Evolutionary conservation across 768 basidiomycete genomes (phyloP).

Genomic region (Tricholoma furcatifolium): DNA sequence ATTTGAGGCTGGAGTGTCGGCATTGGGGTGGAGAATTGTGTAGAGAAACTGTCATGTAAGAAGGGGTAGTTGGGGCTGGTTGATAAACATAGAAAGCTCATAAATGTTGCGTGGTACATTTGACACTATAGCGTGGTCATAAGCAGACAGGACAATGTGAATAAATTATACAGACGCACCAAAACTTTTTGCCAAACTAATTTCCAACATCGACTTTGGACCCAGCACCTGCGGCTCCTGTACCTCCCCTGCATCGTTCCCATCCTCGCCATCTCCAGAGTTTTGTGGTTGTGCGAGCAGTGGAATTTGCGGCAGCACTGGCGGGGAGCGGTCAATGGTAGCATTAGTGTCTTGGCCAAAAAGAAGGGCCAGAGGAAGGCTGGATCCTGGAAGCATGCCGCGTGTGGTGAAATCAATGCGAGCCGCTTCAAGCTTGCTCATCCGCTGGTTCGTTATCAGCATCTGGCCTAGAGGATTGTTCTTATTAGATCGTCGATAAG

Average conservation of each 20-base stretch:
- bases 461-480: conserved; percentile 18
- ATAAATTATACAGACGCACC: conserved; percentile 13
- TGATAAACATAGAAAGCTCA: conserved; percentile 12
- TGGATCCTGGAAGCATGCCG: neutral
- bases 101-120: conserved; percentile 3
- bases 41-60: conserved; percentile 26
- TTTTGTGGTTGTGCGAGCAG: no score
- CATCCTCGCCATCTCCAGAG: no score
- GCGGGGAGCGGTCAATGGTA: neutral
- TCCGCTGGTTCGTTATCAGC: conserved; percentile 6
- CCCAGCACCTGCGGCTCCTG: no score
- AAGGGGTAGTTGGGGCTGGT: conserved; percentile 18
- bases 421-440: conserved; percentile 14
- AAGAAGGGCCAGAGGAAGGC: neutral
- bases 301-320: neutral
- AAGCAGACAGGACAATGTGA: neutral
- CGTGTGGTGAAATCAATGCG: neutral
- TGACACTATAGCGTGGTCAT: neutral
- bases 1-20: conserved; percentile 4
- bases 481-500: conserved; percentile 18
- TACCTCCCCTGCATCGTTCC: no score
- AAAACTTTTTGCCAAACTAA: neutral
- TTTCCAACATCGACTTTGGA: no score
- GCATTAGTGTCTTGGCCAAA: neutral
- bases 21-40: conserved; percentile 20